Evolutionary conservation across 2,329 filamentous ascomycete genomes (phyloP), one percentile per base, ranked within the genome.

Genomic region (Neopestalotiopsis rosae): DNA sequence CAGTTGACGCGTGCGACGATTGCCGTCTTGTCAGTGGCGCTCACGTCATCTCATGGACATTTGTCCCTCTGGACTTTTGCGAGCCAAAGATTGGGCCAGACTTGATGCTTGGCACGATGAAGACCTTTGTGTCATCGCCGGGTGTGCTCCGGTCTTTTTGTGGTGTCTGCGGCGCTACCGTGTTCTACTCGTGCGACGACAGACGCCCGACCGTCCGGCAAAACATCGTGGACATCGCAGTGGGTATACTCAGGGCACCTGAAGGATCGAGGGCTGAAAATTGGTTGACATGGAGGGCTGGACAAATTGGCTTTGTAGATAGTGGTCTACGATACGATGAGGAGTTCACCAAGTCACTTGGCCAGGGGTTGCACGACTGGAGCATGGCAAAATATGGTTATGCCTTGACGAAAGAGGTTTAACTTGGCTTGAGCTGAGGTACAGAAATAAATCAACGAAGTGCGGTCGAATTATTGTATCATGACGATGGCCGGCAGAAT

Each of bases 201-300:
- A 6, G 34, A 38, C 34, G 34, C 2, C 34, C 34, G 34, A 38
- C 34, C 34, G 34, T 38, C 6, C 73, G 79, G 49, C 73, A 76
- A 68, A 75, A 78, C 56, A 71, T 86, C 10, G 76, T 85, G 1
- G 81, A 85, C 61, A 68, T 87, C 2, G 80, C 84, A 0, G 79
- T 80, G 1, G 84, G 84, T 1, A 74, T 86, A 2, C 69, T 87
- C 67, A 76, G 83, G 67, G 83, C 83, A 3, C 81, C 82, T 0
- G 83, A 83, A 67, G 84, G 84, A 0, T 72, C 78, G 2, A 78
- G 81, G 75, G 83, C 83, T 0, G 80, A 84, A 70, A 76, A 79
- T 7, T 86, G 85, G 85, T 69, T 87, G 20, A 81, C 79, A 1
- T 87, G 85, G 85, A 76, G 82, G 65, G 79, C 81, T 24, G 76